phyloP scores from a whole-genome alignment of 768 basidiomycete genomes.

The Podaxis sp. region DNA sequence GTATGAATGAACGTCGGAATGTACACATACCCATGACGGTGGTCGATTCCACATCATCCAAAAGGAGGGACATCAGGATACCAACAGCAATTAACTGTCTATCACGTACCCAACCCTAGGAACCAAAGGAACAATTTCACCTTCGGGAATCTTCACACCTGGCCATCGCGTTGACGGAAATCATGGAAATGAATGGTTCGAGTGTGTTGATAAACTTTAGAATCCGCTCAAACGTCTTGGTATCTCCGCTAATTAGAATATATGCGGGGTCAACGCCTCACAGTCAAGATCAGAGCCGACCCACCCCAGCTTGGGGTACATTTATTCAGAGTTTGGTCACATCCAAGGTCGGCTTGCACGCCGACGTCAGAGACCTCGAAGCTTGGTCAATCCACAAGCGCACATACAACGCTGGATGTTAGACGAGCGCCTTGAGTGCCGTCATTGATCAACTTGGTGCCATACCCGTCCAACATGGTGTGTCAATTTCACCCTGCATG shows the following conservation, averaged over 20 bases:
- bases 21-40: slow-evolving; percentile 23
- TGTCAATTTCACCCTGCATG: slow-evolving; percentile 21
- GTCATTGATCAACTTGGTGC: slow-evolving; percentile 16
- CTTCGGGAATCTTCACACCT: slow-evolving; percentile 27
- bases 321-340: slow-evolving; percentile 28
- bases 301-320: slow-evolving; percentile 22
- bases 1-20: slow-evolving; percentile 23
- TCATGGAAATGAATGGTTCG: slow-evolving; percentile 25
- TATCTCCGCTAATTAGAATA: slow-evolving; percentile 21
- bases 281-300: no score
- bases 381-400: slow-evolving; percentile 26
- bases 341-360: slow-evolving; percentile 27
- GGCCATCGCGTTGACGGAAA: slow-evolving; percentile 25
- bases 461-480: slow-evolving; percentile 15
- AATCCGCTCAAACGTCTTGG: slow-evolving; percentile 26
- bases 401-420: slow-evolving; percentile 23
- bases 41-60: no score
- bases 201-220: slow-evolving; percentile 25
- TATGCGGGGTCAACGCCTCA: background rate
- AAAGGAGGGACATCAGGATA: no score
- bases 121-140: slow-evolving; percentile 4
- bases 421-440: slow-evolving; percentile 25
- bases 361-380: slow-evolving; percentile 24
- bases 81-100: no score
- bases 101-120: background rate